Base-by-base conservation (phyloP, 2,329 filamentous ascomycete genomes). In the Harringtonia lauricola region DNA sequence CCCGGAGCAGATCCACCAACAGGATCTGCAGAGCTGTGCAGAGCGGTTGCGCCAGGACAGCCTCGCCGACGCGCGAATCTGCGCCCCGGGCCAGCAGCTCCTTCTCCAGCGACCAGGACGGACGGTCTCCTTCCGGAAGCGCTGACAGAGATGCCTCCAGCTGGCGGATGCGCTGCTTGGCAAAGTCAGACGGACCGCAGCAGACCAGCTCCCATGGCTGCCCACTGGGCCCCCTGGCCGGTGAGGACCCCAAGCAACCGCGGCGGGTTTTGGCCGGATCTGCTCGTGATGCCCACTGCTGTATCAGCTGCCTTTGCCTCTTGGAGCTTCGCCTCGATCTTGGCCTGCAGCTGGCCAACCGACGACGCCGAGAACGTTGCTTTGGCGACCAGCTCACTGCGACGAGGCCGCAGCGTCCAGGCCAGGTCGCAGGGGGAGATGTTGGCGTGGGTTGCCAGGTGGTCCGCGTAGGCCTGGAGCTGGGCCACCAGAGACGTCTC, bases 331-430 rank as follows among this genome's bases (percentile, higher is more conserved):
- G 24, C 10, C 24, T 26, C 7, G 10, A n/a, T n/a, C n/a, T n/a
- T n/a, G n/a, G n/a, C n/a, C n/a, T n/a, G n/a, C n/a, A n/a, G n/a
- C n/a, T n/a, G n/a, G n/a, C n/a, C n/a, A n/a, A n/a, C n/a, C n/a
- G n/a, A n/a, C n/a, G n/a, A n/a, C 12, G n/a, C n/a, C n/a, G n/a
- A n/a, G n/a, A n/a, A n/a, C n/a, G n/a, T n/a, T n/a, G n/a, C n/a
- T n/a, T n/a, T n/a, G n/a, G n/a, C n/a, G n/a, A n/a, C n/a, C n/a
- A n/a, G n/a, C n/a, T n/a, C n/a, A n/a, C n/a, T n/a, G n/a, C 57
- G 54, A 4, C 49, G 50, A 0, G 50, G 45, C 31, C 52, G 60
- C 4, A 59, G 50, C 30, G 58, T 55, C 59, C 57, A 62, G 8
- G 58, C 55, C 1, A 65, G 19, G 15, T 58, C 24, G 24, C 24